These are phyloP conservation scores for Citrullus colocynthis DNA, from an alignment of 306 rosid species.

Conservation along the genomic window DNA sequence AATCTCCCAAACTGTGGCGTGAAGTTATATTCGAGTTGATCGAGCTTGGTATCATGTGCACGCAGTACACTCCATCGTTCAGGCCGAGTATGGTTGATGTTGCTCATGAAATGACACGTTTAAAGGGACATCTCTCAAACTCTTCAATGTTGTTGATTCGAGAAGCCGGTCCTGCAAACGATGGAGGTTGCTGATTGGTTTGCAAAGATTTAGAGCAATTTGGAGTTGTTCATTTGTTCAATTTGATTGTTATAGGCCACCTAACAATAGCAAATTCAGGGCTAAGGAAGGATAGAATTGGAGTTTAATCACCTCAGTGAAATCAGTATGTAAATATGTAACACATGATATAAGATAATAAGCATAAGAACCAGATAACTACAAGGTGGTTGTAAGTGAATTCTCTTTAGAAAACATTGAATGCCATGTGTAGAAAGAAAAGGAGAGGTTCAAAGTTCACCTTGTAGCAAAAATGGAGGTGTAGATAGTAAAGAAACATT, in stretches of 20 bases:
- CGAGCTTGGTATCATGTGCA: conserved; percentile 76
- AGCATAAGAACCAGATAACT: background rate
- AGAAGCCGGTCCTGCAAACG: background rate
- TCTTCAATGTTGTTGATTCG: conserved; percentile 10
- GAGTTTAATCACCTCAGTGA: background rate
- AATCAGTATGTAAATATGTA: background rate
- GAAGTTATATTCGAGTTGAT: conserved; percentile 55
- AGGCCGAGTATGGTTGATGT: conserved; percentile 73
- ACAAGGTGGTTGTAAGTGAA: background rate
- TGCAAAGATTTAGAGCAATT: background rate
- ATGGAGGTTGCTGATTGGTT: background rate
- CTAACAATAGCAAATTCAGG: background rate
- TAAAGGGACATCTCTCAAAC: conserved; percentile 52
- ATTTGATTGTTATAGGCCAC: background rate
- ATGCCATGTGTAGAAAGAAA: background rate
- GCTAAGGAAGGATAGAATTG: background rate
- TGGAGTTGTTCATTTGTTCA: background rate
- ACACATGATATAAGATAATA: background rate
- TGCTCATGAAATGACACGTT: conserved; percentile 56
- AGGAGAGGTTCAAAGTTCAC: background rate
- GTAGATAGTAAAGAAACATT: background rate
- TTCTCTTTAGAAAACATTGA: background rate
- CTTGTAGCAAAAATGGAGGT: background rate
- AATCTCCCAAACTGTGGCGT: conserved; percentile 16
- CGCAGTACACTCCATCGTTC: conserved; percentile 52